Base-by-base conservation (phyloP, 164 flowering plant genomes). In the Malania oleifera region DNA sequence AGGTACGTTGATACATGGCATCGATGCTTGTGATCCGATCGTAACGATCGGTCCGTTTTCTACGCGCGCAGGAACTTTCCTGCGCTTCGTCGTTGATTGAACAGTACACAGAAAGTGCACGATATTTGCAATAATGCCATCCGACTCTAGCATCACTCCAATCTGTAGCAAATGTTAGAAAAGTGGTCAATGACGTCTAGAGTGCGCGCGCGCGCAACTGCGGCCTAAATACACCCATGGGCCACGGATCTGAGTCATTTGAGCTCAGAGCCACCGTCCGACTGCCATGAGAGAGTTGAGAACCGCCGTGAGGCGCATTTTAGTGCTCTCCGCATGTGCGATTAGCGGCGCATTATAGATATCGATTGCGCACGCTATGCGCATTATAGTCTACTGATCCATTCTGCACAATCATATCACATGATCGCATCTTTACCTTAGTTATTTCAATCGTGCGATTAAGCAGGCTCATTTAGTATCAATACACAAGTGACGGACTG, bases 1-100 rank as follows among this genome's bases (percentile, higher is more conserved):
- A 86, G 99, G 99, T 90, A 75, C 37, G 11, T 47, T 23, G 12
- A 19, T n/a, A 9, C 35, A 31, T 31, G 6, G 9, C 4, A 9
- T 4, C 9, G 6, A 31, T 9, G 35, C 4, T 31, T n/a, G 5
- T 5, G 37, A 11, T 29, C 31, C 34, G 2, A 26, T 28, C 10
- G 0, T 6, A 14, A 13, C 43, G 9, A 27, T 62, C 57, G 11
- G 18, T 13, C 22, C 34, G 7, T 51, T 29, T 47, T 15, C 60
- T 31, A 31, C 39, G 13, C 51, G 50, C 29, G 43, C 37, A 3
- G 51, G 50, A 25, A 20, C 26, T 23, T 15, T 53, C 9, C 14
- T 54, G 24, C n/a, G 28, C 24, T 34, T 40, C 15, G 37, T 60
- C 34, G 35, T 4, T 9, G 35, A 31, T 31, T 31, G 35, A 31